Evolutionary conservation across 768 basidiomycete genomes (phyloP).

Genomic region (Cyathus striatus): DNA sequence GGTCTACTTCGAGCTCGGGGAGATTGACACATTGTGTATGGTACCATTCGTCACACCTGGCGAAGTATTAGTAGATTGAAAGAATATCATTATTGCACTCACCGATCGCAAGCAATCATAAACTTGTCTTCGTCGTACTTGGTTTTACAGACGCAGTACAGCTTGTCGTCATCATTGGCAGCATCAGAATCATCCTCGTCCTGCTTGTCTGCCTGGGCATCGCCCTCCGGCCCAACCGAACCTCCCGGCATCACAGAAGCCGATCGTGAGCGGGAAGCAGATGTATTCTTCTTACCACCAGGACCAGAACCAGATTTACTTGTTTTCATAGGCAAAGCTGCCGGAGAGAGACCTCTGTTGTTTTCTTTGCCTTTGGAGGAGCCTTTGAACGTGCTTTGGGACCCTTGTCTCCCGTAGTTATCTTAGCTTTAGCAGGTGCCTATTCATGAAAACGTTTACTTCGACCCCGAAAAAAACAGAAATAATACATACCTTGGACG

Average conservation of each 20-base stretch:
- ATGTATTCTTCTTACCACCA: conserved; percentile 28
- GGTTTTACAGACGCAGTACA: conserved; percentile 88
- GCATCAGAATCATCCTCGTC: conserved; percentile 41
- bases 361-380: conserved; percentile 24
- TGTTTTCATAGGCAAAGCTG: conserved; percentile 11
- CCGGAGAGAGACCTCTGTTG: conserved; percentile 11
- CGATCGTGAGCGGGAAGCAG: conserved; percentile 59
- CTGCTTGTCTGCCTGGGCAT: conserved; percentile 30
- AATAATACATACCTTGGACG: conserved; percentile 31
- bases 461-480: conserved; percentile 8
- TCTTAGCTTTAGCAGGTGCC: conserved; percentile 16
- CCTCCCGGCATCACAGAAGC: conserved; percentile 60
- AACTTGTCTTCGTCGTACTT: conserved; percentile 81
- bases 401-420: conserved; percentile 10
- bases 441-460: conserved; percentile 8
- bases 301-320: conserved; percentile 6
- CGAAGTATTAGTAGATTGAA: not conserved
- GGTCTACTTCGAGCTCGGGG: conserved; percentile 75
- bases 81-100: conserved; percentile 26
- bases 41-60: conserved; percentile 92
- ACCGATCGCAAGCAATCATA: conserved; percentile 96
- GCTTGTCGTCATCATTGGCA: conserved; percentile 55
- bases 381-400: conserved; percentile 23
- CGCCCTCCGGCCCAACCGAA: conserved; percentile 31
- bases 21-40: conserved; percentile 83